Evolutionary conservation across 352 stramenopile species (phyloP), one percentile per base, ranked within the genome.

Genomic region (Thraustochytrium striatum): DNA sequence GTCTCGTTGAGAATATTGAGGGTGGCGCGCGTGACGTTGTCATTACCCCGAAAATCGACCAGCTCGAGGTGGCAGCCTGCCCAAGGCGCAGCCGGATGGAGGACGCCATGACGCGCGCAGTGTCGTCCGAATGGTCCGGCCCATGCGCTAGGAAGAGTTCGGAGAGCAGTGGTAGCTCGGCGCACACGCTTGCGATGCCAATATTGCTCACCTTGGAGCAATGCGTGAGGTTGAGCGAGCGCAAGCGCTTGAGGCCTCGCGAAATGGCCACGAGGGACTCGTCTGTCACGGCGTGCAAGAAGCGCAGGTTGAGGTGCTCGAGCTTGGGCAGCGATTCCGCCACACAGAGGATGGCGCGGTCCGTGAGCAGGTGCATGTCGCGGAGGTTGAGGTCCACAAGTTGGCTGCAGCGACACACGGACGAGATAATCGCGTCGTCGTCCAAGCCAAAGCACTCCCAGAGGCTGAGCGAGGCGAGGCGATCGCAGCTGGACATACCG

Each of bases 301-400:
- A 75, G 43, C 65, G 65, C 16, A 75, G 47, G 36, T 75, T 61
- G 11, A 75, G 65, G 36, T 75, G 65, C 65, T 75, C 65, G 8
- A 75, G 65, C 0, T 30, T 16, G 9, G 25, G n/a, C 35, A 75
- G 25, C 3, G 41, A 19, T 5, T 44, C 21, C 11, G 65, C 65
- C 11, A 75, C 16, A 5, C n/a, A 39, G 11, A 62, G 16, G 3
- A 70, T 32, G 28, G 65, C 52, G 1, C 65, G 65, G 35, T 75
- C 52, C 35, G 65, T 75, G 21, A 75, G 3, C 5, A 75, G 65
- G 25, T 75, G 65, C 11, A 30, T 47, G 52, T 75, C 61, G 30
- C 43, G 43, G 30, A 75, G 36, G 30, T 75, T 75, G 16, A 75
- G 47, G 47, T 75, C 61, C 28, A 75, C 65, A 3, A 75, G 41